Evolutionary conservation across 2,329 filamentous ascomycete species (phyloP).

Genomic region (Cordyceps militaris): DNA sequence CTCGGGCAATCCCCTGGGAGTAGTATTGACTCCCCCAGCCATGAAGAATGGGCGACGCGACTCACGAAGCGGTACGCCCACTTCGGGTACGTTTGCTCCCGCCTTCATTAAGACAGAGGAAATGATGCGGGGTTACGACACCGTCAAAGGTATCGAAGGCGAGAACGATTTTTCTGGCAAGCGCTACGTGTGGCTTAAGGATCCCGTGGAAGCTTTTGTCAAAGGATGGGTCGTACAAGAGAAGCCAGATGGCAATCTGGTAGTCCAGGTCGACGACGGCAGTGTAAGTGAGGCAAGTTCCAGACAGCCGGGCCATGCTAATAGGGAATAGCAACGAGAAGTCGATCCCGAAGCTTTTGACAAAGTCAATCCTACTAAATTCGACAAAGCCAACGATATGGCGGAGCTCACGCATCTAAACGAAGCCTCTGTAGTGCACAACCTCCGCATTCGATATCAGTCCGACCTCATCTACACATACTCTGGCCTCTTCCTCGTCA

Average conservation of each 20-base stretch:
- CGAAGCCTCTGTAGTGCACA: constrained; percentile 95
- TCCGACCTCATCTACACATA: constrained; percentile 97
- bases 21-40: constrained; percentile 32
- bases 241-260: constrained; percentile 56
- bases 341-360: constrained; percentile 83
- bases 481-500: constrained; percentile 92
- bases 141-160: constrained; percentile 73
- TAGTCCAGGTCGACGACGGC: constrained; percentile 92
- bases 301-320: neutral
- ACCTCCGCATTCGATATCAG: constrained; percentile 90
- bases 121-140: constrained; percentile 49
- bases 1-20: constrained; percentile 51
- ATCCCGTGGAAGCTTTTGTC: constrained; percentile 80
- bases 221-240: constrained; percentile 90
- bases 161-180: constrained; percentile 99
- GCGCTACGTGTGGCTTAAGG: constrained; percentile 94
- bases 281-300: constrained; percentile 50
- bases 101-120: constrained; percentile 92
- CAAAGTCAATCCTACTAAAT: constrained; percentile 98
- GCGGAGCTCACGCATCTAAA: constrained; percentile 96
- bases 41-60: constrained; percentile 42
- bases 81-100: constrained; percentile 83
- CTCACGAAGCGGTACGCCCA: constrained; percentile 57
- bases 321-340: constrained; percentile 64
- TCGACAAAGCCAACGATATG: constrained; percentile 99